These are phyloP conservation scores for Craterostigma plantagineum DNA, from an alignment of 257 asterid genomes.

Conservation along the genomic window DNA sequence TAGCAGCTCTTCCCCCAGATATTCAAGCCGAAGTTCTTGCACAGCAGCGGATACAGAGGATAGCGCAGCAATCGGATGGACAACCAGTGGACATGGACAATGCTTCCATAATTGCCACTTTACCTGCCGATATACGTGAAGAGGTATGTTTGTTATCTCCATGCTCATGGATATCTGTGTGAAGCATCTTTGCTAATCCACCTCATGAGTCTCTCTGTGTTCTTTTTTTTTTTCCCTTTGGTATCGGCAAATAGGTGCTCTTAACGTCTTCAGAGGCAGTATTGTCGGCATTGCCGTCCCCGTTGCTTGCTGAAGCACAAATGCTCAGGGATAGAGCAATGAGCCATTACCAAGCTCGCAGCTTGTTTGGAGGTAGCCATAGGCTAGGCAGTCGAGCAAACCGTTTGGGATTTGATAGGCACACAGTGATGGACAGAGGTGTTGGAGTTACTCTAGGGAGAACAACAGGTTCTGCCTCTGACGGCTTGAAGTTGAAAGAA, in stretches of 20 bases:
- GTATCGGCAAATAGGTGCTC: slow-evolving; percentile 46
- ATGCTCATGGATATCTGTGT: too few relatives aligned
- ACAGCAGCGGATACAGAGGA: slow-evolving; percentile 84
- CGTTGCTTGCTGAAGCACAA: slow-evolving; percentile 98
- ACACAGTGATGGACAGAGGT: slow-evolving; percentile 76
- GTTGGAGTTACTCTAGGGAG: slow-evolving; percentile 80
- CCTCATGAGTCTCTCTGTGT: background rate
- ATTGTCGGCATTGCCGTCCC: slow-evolving; percentile 90
- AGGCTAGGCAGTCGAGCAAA: slow-evolving; percentile 60
- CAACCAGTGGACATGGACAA: slow-evolving; percentile 99
- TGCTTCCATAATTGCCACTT: slow-evolving; percentile 95
- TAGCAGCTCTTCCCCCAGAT: slow-evolving; percentile 99
- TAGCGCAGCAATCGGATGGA: slow-evolving; percentile 85
- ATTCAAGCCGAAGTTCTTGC: slow-evolving; percentile 99
- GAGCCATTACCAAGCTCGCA: slow-evolving; percentile 98
- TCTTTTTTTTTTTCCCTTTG: slow-evolving; percentile 6
- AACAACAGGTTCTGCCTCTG: slow-evolving; percentile 57
- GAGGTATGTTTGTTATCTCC: slow-evolving; percentile 29
- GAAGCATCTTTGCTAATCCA: background rate
- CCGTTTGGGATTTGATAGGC: slow-evolving; percentile 79
- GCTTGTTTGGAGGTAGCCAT: slow-evolving; percentile 85
- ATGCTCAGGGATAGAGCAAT: slow-evolving; percentile 95
- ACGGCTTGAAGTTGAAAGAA: slow-evolving; percentile 72
- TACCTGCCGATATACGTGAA: slow-evolving; percentile 97
- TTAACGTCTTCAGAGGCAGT: slow-evolving; percentile 95